These are phyloP conservation scores for Ophiobolus disseminans DNA, from an alignment of 2,329 filamentous ascomycete genomes.

Conservation along the genomic window DNA sequence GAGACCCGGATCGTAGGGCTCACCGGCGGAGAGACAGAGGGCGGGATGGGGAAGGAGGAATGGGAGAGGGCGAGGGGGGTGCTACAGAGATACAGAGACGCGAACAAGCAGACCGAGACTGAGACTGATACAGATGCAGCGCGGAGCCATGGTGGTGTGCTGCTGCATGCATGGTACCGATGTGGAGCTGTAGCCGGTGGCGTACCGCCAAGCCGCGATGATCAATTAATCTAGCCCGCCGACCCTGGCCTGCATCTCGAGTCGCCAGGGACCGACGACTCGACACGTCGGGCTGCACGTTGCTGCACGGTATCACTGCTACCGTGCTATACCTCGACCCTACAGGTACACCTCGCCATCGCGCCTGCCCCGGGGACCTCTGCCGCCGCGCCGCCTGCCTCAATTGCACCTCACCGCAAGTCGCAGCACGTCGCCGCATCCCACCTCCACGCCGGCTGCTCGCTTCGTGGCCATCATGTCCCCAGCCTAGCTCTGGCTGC, in stretches of 20 bases:
- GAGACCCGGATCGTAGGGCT: too few relatives aligned
- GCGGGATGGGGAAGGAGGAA: slow-evolving; percentile 5
- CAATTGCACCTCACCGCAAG: neutral
- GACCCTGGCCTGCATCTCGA: neutral
- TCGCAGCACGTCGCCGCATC: too few relatives aligned
- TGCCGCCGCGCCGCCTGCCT: neutral
- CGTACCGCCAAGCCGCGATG: neutral
- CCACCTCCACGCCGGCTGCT: neutral
- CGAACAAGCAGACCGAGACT: slow-evolving; percentile 2
- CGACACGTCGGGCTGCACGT: too few relatives aligned
- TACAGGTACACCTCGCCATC: too few relatives aligned
- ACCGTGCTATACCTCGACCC: neutral
- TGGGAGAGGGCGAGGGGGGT: slow-evolving; percentile 2
- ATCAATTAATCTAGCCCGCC: neutral
- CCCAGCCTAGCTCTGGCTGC: neutral
- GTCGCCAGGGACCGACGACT: neutral
- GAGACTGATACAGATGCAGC: too few relatives aligned
- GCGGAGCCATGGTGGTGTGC: too few relatives aligned
- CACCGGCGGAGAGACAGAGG: slow-evolving; percentile 13
- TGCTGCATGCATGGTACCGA: too few relatives aligned
- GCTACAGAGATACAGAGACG: slow-evolving; percentile 1
- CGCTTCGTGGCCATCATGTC: neutral
- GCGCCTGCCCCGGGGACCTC: too few relatives aligned
- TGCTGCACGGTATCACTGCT: neutral
- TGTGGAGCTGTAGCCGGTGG: too few relatives aligned